Conservation (phyloP, 148 eudicot genomes). For the Rhododendron henanense region DNA sequence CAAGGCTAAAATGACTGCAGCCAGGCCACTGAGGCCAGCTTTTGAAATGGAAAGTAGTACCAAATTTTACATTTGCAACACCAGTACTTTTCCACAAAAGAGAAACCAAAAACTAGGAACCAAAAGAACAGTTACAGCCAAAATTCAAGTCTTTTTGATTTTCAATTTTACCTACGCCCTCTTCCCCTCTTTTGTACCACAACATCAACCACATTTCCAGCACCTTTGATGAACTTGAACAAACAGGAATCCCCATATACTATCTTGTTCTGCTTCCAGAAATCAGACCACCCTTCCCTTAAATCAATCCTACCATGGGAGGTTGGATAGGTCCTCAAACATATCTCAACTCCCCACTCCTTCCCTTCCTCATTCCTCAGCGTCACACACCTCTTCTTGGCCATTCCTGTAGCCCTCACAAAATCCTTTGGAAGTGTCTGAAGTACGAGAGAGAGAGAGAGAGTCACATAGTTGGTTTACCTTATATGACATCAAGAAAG, state of each 20-base stretch:
- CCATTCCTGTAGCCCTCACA: not conserved
- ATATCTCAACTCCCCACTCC: not conserved
- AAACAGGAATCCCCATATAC: not conserved
- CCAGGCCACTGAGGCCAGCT: too few relatives aligned
- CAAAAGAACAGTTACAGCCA: not conserved
- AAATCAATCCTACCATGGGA: not conserved
- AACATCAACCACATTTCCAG: not conserved
- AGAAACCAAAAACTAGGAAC: not conserved
- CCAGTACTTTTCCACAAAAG: not conserved
- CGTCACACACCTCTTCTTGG: not conserved
- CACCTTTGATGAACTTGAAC: not conserved
- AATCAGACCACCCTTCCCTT: not conserved
- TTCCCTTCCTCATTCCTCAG: conserved; percentile 4
- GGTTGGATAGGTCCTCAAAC: not conserved
- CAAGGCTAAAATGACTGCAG: too few relatives aligned
- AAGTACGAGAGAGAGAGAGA: not conserved
- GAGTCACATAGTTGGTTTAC: not conserved
- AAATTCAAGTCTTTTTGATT: not conserved
- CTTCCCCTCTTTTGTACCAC: not conserved
- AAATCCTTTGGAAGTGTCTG: not conserved
- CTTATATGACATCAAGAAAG: not conserved
- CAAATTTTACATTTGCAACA: not conserved
- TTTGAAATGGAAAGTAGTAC: too few relatives aligned
- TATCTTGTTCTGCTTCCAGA: not conserved
- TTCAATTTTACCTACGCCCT: not conserved